Evolutionary conservation across 202 grass and related monocot species (phyloP).

Genomic region (Carex arenaria): DNA sequence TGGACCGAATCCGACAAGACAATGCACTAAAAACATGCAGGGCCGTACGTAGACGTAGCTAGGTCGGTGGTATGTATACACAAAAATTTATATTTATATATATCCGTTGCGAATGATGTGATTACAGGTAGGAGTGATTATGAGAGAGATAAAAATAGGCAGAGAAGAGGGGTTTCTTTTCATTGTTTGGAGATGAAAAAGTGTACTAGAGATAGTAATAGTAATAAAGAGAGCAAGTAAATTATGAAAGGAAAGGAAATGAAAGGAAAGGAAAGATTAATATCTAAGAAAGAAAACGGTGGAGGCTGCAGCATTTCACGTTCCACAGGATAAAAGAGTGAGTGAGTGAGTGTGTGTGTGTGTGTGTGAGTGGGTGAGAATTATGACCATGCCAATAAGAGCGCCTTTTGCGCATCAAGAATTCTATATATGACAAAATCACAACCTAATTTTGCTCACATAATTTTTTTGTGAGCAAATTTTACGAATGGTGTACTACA

Average conservation of each 20-base stretch:
- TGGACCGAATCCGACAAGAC: not conserved
- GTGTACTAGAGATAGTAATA: constrained; percentile 3
- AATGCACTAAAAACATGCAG: not conserved
- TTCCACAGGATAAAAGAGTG: constrained; percentile 4
- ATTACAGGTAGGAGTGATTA: constrained; percentile 24
- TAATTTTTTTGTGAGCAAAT: not conserved
- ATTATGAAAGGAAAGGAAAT: not conserved
- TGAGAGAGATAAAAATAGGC: constrained; percentile 19
- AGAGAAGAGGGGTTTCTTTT: constrained; percentile 24
- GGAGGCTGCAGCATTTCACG: constrained; percentile 21
- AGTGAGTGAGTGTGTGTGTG: not conserved
- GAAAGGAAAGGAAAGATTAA: constrained; percentile 18
- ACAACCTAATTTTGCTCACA: not conserved
- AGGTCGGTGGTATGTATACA: not conserved
- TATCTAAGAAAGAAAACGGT: constrained; percentile 20
- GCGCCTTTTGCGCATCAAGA: not conserved
- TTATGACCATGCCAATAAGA: constrained; percentile 15
- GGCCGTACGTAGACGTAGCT: too few species aligned
- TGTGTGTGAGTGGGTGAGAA: not conserved
- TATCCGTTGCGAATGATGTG: constrained; percentile 7
- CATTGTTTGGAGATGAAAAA: constrained; percentile 1
- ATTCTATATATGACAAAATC: not conserved
- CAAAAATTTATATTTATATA: not conserved
- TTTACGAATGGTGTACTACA: not conserved
- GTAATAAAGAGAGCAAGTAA: constrained; percentile 16